phyloP scores from a whole-genome alignment of 495 filamentous ascomycete genomes.

The Lepraria neglecta region DNA sequence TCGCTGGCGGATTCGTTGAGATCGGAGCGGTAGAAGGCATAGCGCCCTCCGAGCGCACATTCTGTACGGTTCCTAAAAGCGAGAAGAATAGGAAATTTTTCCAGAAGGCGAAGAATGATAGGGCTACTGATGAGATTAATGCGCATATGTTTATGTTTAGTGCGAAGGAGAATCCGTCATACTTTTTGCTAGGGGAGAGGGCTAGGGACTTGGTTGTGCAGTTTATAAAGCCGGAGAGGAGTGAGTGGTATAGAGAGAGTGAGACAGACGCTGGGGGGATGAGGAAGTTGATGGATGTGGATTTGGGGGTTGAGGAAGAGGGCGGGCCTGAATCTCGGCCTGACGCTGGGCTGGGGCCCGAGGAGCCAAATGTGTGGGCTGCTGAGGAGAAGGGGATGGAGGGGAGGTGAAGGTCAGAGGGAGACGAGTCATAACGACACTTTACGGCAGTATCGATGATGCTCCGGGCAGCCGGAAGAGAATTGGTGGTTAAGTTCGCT shows the following conservation, averaged over 20 bases:
- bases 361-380: neutral
- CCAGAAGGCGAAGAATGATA: constrained; percentile 56
- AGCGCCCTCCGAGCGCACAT: constrained; percentile 55
- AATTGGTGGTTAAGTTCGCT: too few relatives aligned
- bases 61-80: constrained; percentile 69
- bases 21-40: constrained; percentile 41
- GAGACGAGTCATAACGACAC: too few relatives aligned
- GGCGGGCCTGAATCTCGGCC: too few relatives aligned
- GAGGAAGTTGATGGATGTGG: constrained; percentile 21
- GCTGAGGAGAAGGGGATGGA: neutral
- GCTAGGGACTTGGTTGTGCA: constrained; percentile 55
- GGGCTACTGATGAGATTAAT: constrained; percentile 65
- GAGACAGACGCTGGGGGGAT: constrained; percentile 8
- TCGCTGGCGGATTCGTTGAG: constrained; percentile 24
- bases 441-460: too few relatives aligned
- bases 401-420: too few relatives aligned
- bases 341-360: constrained; percentile 1
- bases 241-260: constrained; percentile 18
- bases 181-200: constrained; percentile 57
- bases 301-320: constrained; percentile 8
- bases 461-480: too few relatives aligned
- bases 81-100: constrained; percentile 39
- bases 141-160: constrained; percentile 90
- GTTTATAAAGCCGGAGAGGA: constrained; percentile 35
- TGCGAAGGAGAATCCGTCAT: constrained; percentile 72